Conservation (phyloP, 768 basidiomycete genomes). For the Trametes gibbosa region DNA sequence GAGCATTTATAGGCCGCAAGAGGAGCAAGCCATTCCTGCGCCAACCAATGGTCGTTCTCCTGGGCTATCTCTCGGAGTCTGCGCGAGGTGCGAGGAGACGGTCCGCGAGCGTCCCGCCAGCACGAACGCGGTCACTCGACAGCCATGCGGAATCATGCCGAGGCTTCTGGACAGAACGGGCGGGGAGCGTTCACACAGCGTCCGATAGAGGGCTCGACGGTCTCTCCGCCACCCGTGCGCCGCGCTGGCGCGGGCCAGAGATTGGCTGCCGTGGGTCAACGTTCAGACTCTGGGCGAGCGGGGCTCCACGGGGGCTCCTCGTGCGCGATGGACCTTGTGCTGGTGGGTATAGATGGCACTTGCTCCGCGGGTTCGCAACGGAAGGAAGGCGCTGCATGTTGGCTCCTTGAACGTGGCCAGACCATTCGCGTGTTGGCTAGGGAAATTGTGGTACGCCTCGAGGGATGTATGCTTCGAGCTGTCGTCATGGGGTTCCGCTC, state of each 20-base stretch:
- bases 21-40: not conserved
- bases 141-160: slow-evolving; percentile 1
- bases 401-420: no score
- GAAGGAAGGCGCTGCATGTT: not conserved
- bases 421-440: no score
- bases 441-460: no score
- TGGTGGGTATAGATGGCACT: not conserved
- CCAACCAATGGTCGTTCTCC: not conserved
- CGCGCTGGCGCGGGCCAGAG: not conserved
- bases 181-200: slow-evolving; percentile 6
- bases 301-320: slow-evolving; percentile 2
- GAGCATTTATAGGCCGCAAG: slow-evolving; percentile 4
- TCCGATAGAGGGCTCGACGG: not conserved
- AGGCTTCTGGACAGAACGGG: slow-evolving; percentile 11
- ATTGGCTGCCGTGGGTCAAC: not conserved
- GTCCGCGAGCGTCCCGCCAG: slow-evolving; percentile 3
- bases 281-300: not conserved
- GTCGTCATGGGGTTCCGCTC: not conserved
- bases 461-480: not conserved
- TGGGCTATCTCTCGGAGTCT: not conserved
- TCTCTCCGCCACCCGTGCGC: not conserved
- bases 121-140: slow-evolving; percentile 10
- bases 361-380: not conserved
- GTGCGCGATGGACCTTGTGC: not conserved
- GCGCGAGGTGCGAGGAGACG: not conserved